These are phyloP conservation scores for Camelina laxa DNA, from an alignment of 345 rosid genomes.

Conservation along the genomic window DNA sequence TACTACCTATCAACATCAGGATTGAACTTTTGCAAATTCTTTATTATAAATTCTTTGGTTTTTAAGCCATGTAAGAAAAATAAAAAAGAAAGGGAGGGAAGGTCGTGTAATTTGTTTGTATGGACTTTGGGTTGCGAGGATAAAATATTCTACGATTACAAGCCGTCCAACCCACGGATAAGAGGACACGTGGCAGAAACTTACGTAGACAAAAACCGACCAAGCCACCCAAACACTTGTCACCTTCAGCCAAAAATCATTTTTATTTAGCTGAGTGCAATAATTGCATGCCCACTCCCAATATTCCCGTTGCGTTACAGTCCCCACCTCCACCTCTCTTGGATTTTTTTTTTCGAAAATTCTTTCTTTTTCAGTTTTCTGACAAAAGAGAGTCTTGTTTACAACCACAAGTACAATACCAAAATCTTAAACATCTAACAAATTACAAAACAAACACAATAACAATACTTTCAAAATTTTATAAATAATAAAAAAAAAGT, in stretches of 20 bases:
- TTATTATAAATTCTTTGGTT: not conserved
- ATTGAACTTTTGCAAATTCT: not conserved
- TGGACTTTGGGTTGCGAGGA: conserved; percentile 34
- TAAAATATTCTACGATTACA: conserved; percentile 19
- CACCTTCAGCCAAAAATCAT: conserved; percentile 34
- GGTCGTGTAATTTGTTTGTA: conserved; percentile 31
- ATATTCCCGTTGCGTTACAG: conserved; percentile 44
- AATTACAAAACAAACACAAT: not conserved
- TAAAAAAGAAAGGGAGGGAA: not conserved
- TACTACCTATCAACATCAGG: conserved; percentile 5
- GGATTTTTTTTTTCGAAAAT: conserved; percentile 17
- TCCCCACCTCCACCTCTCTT: conserved; percentile 41
- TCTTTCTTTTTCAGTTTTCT: not conserved
- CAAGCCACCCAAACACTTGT: conserved; percentile 47
- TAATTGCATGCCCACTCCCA: conserved; percentile 41
- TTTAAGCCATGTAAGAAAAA: not conserved
- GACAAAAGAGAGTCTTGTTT: not conserved
- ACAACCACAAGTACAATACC: not conserved
- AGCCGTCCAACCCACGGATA: conserved; percentile 43
- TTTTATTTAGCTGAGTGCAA: not conserved
- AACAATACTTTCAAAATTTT: not conserved
- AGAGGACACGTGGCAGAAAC: conserved; percentile 32
- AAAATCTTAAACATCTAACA: not conserved
- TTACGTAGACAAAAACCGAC: conserved; percentile 41
- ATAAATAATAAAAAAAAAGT: not conserved